These are phyloP conservation scores for Plantago coronopus DNA, from an alignment of 305 asterid species.

Conservation along the genomic window DNA sequence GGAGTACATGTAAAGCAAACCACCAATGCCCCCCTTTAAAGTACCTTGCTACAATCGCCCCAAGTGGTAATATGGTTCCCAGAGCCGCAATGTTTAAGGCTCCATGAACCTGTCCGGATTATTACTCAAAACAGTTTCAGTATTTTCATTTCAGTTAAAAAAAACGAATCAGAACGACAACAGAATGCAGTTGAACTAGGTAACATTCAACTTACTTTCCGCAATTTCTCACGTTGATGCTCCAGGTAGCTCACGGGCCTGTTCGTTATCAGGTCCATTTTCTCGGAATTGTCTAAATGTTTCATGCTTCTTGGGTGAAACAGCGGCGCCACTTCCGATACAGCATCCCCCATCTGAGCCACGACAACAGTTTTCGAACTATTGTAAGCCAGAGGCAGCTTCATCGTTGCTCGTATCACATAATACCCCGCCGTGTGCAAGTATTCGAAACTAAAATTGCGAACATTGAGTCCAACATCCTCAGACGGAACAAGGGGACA, in stretches of 20 bases:
- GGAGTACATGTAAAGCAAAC: not conserved
- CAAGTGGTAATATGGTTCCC: slow-evolving; percentile 1
- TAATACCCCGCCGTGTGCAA: not conserved
- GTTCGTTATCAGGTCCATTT: slow-evolving; percentile 3
- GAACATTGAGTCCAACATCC: not conserved
- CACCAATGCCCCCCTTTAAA: not conserved
- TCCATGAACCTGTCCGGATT: not conserved
- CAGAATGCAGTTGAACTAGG: not conserved
- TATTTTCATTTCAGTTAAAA: not conserved
- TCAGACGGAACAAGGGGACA: not conserved
- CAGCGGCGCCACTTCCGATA: not conserved
- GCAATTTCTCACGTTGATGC: not conserved
- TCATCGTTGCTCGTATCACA: not conserved
- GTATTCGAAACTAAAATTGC: not conserved
- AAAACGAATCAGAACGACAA: not conserved
- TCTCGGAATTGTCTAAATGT: slow-evolving; percentile 8
- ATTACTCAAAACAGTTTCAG: not conserved
- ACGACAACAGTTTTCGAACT: not conserved
- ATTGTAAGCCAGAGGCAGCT: not conserved
- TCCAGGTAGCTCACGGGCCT: not conserved
- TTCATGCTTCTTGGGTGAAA: not conserved
- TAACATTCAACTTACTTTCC: not conserved
- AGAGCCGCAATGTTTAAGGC: not conserved
- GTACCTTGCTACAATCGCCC: slow-evolving; percentile 4
- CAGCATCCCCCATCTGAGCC: not conserved